These are phyloP conservation scores for Gracilaria caudata DNA, from an alignment of 23 red algal species.

Conservation along the genomic window DNA sequence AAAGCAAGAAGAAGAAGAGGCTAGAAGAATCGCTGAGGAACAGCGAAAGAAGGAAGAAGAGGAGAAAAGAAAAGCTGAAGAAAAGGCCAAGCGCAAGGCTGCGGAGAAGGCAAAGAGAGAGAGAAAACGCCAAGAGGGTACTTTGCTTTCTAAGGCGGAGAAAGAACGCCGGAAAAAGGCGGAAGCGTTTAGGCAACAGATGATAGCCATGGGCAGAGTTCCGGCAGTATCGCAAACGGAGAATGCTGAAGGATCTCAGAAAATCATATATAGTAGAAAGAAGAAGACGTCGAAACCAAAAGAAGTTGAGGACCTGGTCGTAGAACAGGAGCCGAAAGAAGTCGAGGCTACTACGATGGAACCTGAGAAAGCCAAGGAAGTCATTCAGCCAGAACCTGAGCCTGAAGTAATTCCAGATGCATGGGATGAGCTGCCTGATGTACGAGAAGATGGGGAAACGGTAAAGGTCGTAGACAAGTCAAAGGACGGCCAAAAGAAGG, in stretches of 20 bases:
- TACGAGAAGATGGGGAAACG: conserved; percentile 1
- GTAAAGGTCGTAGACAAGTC: not conserved
- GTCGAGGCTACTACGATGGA: not conserved
- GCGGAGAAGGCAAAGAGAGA: conserved; percentile 77
- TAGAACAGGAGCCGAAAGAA: not conserved
- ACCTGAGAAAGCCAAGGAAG: conserved; percentile 6
- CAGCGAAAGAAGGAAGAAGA: conserved; percentile 56
- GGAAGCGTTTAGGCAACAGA: conserved; percentile 81
- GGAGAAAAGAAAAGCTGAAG: conserved; percentile 61
- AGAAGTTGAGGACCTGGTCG: not conserved
- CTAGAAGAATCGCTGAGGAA: conserved; percentile 50
- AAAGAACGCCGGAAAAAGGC: conserved; percentile 72
- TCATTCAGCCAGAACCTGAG: not conserved
- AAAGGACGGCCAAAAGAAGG: not conserved
- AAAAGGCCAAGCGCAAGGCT: conserved; percentile 82
- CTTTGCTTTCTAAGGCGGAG: conserved; percentile 84
- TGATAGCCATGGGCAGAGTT: conserved; percentile 69
- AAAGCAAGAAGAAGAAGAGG: conserved; percentile 47
- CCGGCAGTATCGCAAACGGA: conserved; percentile 16
- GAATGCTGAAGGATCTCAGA: not conserved
- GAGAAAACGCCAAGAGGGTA: conserved; percentile 84
- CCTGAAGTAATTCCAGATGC: conserved; percentile 62
- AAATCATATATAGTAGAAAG: not conserved
- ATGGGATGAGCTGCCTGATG: conserved; percentile 65
- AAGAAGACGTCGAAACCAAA: not conserved